Base-by-base conservation (phyloP, 768 basidiomycete species). In the Psilocybe tampanensis region DNA sequence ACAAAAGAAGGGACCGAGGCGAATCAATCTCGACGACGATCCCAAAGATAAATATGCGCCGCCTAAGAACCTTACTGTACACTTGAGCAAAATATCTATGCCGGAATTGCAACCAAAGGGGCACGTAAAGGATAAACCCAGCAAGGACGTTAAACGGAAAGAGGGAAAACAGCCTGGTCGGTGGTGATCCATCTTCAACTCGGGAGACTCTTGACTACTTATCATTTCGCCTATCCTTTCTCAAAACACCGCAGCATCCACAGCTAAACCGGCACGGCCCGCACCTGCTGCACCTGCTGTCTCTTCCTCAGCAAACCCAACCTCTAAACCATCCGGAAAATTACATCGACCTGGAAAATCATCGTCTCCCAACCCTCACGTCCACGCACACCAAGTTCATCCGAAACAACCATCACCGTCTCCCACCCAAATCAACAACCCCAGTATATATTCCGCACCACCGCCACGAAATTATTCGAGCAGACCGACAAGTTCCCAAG, bases 51-150 rank as follows among this genome's bases (percentile, higher is more conserved):
- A 78, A 59, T 92, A 94, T 66, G 71, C 75, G 2, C 90, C 92
- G 1, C 92, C 90, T 0, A 79, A 76, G 32, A 85, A 80, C 59
- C 76, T 94, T 0, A 80, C 79, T 0, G 79, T 94, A 1, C 91
- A 94, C 68, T 71, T 94, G 17, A 91, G 90, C 77, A 94, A 94
- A 77, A 92, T 94, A 47, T 77, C 86, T 13, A 93, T 94, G 84
- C 92, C 91, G 0, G 92, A 94, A 67, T 80, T 94, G 15, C 81
- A 82, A 63, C 89, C 89, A 2, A 81, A 78, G 58, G 65, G 76
- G 6, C 63, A 64, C 15, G 64, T 53, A 3, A 59, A 60, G 36
- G 64, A 70, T n/a, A 68, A 72, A 52, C 36, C 65, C 36, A 54
- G 49, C 15, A 76, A 74, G 61, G 72, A 73, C 49, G 56, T 64